These are phyloP conservation scores for Dactylellina leptospora DNA, from an alignment of 2,329 filamentous ascomycete genomes.

Conservation along the genomic window DNA sequence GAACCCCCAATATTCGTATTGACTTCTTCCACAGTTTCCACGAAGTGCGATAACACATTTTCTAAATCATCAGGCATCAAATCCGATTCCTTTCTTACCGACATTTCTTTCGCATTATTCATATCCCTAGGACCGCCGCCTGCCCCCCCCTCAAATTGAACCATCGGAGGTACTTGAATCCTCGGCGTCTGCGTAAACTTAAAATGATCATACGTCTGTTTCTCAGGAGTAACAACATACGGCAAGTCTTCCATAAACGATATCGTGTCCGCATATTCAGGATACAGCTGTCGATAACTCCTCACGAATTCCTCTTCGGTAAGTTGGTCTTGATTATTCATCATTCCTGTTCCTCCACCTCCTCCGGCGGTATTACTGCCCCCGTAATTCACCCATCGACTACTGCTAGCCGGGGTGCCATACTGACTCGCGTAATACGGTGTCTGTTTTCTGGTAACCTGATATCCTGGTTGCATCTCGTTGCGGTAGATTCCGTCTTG, in stretches of 20 bases:
- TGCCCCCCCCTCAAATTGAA: not conserved
- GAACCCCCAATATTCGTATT: not conserved
- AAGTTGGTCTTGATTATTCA: not conserved
- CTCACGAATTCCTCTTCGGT: constrained; percentile 10
- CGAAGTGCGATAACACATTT: constrained; percentile 24
- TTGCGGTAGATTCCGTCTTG: constrained; percentile 22
- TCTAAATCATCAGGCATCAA: constrained; percentile 17
- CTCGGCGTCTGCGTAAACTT: constrained; percentile 20
- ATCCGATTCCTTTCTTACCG: constrained; percentile 17
- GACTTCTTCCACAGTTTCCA: not conserved
- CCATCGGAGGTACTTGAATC: constrained; percentile 2
- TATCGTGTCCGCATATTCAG: constrained; percentile 19
- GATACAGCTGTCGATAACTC: constrained; percentile 15
- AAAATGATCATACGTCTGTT: constrained; percentile 6
- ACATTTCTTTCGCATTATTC: too few relatives aligned
- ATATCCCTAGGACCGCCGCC: not conserved
- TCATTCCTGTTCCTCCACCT: not conserved
- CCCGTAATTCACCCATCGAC: constrained; percentile 2
- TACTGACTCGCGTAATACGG: not conserved
- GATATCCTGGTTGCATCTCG: constrained; percentile 14
- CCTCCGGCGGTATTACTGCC: not conserved
- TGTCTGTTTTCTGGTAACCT: not conserved
- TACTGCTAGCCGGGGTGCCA: constrained; percentile 6
- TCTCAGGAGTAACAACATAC: constrained; percentile 3
- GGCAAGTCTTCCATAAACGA: constrained; percentile 9